Evolutionary conservation across 2,329 filamentous ascomycete genomes (phyloP), one percentile per base, ranked within the genome.

Genomic region (Calcarisporium arbuscula): DNA sequence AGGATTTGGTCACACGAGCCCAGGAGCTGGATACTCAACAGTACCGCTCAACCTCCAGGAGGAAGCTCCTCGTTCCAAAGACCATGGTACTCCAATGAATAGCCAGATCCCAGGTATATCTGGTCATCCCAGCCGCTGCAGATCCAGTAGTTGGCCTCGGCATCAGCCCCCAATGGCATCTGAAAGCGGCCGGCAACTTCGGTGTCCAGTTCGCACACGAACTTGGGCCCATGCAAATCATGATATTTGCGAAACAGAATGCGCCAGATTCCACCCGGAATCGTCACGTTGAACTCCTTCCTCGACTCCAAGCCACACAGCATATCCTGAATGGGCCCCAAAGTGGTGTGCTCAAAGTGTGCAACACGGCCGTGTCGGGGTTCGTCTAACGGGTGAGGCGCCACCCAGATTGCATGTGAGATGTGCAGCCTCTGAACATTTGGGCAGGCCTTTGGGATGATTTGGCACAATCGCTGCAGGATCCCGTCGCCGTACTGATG

Each of bases 291-390:
- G 25, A 35, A 17, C 18, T 35, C 23, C 18, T 8, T 9, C 17
- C 15, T 17, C 6, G 16, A 23, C 16, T n/a, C 27, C 8, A 35
- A 20, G 26, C 17, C 11, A 3, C 33, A 27, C 17, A 35, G 16
- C 26, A 35, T 35, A 19, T 28, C 21, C 15, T 35, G 19, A 16
- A 35, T 22, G 17, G 33, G 33, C 14, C 26, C 33, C 18, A 35
- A 17, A 11, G 22, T 27, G 17, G 28, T 21, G 18, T 27, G 33
- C 33, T 35, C 12, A 28, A 35, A 28, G 19, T 32, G 18, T 14
- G 33, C 19, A 22, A 28, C 15, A 21, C 17, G 33, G 18, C 20
- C 33, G 8, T 35, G 11, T 14, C 30, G 25, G 9, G 33, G 16
- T 15, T 19, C 18, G 12, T 28, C 27, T 8, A 29, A 16, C 17